Evolutionary conservation across 352 stramenopile genomes (phyloP).

Genomic region (Globisporangium yorkense): DNA sequence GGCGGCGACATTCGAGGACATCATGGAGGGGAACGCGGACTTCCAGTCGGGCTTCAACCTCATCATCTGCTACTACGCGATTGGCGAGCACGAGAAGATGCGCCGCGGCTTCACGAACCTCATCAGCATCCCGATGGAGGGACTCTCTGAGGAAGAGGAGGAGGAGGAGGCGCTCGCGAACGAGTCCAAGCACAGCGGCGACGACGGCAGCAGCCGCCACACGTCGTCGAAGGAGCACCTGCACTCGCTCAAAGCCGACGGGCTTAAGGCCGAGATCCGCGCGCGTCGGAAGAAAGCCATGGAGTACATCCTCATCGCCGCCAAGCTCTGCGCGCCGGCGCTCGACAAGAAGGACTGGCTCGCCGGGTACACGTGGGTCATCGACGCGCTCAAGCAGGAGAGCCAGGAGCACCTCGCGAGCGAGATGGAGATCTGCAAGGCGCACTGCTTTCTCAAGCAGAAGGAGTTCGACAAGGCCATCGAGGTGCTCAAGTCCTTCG

Average conservation of each 20-base stretch:
- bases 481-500: constrained; percentile 92
- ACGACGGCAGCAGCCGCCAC: constrained; percentile 3
- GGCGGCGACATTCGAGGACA: constrained; percentile 92
- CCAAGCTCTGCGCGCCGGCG: constrained; percentile 90
- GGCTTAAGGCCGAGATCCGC: constrained; percentile 75
- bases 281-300: constrained; percentile 72
- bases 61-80: constrained; percentile 95
- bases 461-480: constrained; percentile 94
- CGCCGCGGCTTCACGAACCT: constrained; percentile 89
- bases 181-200: constrained; percentile 38
- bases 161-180: constrained; percentile 67
- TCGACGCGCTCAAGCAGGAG: constrained; percentile 89
- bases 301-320: constrained; percentile 92
- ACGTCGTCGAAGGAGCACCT: constrained; percentile 45
- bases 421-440: constrained; percentile 89
- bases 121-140: constrained; percentile 88
- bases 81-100: constrained; percentile 94
- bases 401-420: constrained; percentile 88
- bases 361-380: constrained; percentile 92
- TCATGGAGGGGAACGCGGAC: constrained; percentile 92
- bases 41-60: constrained; percentile 97
- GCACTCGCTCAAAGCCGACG: constrained; percentile 58
- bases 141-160: constrained; percentile 79
- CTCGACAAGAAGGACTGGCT: constrained; percentile 92
- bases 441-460: constrained; percentile 87